A percentile compares a stretch with the other conserved stretches of the same genome.
Evolutionary conservation across 2,329 filamentous ascomycete genomes (phyloP).

Genomic region (Alternaria dauci): DNA sequence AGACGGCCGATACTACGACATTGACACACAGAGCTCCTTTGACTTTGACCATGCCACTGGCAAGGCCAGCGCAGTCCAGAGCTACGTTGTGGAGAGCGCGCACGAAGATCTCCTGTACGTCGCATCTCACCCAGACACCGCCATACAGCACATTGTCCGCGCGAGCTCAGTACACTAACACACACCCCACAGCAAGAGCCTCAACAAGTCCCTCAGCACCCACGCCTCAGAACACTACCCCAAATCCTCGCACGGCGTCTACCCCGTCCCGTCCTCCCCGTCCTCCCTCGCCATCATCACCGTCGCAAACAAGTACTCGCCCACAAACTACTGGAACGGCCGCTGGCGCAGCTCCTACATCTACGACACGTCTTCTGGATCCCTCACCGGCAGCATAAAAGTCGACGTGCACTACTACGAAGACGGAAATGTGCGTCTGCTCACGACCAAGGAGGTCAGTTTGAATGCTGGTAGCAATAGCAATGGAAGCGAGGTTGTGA

Average conservation of each 20-base stretch:
- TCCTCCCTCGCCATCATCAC: conserved; percentile 80
- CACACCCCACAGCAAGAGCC: conserved; percentile 71
- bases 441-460: conserved; percentile 81
- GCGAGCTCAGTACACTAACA: not conserved
- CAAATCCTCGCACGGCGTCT: conserved; percentile 80
- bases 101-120: conserved; percentile 82
- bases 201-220: conserved; percentile 75
- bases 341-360: conserved; percentile 93
- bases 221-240: conserved; percentile 92
- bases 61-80: conserved; percentile 84
- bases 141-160: not conserved
- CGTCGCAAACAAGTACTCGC: conserved; percentile 96
- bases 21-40: conserved; percentile 87
- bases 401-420: conserved; percentile 99
- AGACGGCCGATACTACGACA: conserved; percentile 86
- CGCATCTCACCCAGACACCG: not conserved
- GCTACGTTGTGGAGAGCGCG: conserved; percentile 77
- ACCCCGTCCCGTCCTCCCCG: conserved; percentile 75
- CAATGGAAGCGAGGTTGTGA: conserved; percentile 73
- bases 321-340: conserved; percentile 99
- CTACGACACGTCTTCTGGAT: conserved; percentile 71
- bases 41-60: conserved; percentile 84
- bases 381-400: conserved; percentile 80
- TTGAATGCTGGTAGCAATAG: conserved; percentile 66
- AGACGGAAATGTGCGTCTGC: conserved; percentile 93